Evolutionary conservation across 2,329 filamentous ascomycete genomes (phyloP).

Genomic region (Camillea tinctor): DNA sequence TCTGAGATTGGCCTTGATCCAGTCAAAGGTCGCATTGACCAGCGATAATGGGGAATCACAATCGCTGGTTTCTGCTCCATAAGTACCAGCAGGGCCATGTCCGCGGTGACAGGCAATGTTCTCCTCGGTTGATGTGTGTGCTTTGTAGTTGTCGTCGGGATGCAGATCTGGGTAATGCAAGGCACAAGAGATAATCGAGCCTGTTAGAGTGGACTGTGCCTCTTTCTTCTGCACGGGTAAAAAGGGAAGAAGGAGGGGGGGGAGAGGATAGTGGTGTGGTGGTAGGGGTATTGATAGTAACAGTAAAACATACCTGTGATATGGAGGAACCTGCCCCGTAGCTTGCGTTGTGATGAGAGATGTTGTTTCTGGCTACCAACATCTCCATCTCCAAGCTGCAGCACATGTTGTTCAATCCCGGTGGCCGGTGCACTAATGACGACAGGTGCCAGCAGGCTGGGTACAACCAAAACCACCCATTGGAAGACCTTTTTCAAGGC

Average conservation of each 20-base stretch:
- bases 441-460: conserved; percentile 27
- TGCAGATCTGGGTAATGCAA: conserved; percentile 69
- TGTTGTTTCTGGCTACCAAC: conserved; percentile 17
- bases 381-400: conserved; percentile 21
- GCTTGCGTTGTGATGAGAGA: conserved; percentile 37
- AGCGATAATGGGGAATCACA: conserved; percentile 84
- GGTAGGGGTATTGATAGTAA: neutral
- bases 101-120: conserved; percentile 76
- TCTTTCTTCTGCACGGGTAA: neutral
- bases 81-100: conserved; percentile 72
- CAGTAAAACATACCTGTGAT: conserved; percentile 74
- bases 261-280: conserved; percentile 13
- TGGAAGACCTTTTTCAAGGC: conserved; percentile 16
- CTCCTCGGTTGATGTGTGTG: conserved; percentile 68
- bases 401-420: conserved; percentile 23
- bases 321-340: conserved; percentile 79
- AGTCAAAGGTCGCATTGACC: conserved; percentile 84
- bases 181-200: conserved; percentile 3
- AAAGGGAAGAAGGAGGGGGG: neutral
- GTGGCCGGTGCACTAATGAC: conserved; percentile 26
- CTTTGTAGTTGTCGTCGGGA: conserved; percentile 83
- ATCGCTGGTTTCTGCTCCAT: conserved; percentile 81
- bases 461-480: conserved; percentile 20
- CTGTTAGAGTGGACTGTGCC: neutral
- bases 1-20: conserved; percentile 76